phyloP scores from a whole-genome alignment of 129 eudicot genomes.

The Artemisia argyi region DNA sequence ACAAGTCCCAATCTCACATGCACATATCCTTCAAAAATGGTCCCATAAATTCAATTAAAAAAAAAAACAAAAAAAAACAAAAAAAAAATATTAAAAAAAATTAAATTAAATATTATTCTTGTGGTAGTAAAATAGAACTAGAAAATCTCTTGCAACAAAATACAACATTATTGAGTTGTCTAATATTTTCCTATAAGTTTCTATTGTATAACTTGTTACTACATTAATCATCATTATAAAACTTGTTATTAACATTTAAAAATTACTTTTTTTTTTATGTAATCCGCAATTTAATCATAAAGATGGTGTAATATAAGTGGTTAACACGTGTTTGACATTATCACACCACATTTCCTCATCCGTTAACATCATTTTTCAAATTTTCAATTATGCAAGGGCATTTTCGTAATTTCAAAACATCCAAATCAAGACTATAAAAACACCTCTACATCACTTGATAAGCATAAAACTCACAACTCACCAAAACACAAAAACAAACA shows the following conservation, averaged over 20 bases:
- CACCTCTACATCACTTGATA: background rate
- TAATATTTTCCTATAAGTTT: too few species aligned
- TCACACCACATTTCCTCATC: background rate
- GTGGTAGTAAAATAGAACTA: too few species aligned
- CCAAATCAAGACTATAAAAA: conserved; percentile 3
- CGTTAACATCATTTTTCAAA: background rate
- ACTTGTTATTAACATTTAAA: background rate
- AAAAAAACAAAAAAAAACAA: too few species aligned
- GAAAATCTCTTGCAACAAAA: too few species aligned
- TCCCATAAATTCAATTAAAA: too few species aligned
- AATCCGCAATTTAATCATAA: background rate
- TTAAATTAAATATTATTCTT: too few species aligned
- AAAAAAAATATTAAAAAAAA: too few species aligned
- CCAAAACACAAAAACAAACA: conserved; percentile 1
- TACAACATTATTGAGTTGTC: too few species aligned
- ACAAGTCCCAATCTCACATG: too few species aligned
- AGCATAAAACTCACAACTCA: background rate
- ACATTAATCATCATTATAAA: too few species aligned
- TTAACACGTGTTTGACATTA: conserved; percentile 15
- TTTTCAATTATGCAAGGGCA: background rate
- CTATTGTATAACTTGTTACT: too few species aligned
- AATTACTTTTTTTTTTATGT: background rate
- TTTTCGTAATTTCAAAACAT: conserved; percentile 16
- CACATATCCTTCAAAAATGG: too few species aligned
- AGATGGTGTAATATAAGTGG: conserved; percentile 4